Percentiles rank a stretch among this genome's conserved stretches.
These are phyloP conservation scores for Atalantia buxifolia DNA, from an alignment of 345 rosid genomes.

Conservation along the genomic window DNA sequence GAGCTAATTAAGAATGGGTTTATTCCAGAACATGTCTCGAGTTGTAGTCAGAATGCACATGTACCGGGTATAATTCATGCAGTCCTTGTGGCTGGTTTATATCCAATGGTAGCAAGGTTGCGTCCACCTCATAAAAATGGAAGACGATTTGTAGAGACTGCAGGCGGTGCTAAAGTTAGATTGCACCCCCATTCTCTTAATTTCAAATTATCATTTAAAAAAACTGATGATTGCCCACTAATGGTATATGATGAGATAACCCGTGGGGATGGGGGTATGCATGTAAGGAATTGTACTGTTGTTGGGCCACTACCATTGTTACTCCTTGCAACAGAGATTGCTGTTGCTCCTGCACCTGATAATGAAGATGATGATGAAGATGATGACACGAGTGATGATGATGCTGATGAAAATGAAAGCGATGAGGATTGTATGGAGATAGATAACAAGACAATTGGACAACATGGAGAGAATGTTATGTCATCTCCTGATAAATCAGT, in stretches of 20 bases:
- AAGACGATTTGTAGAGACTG: constrained; percentile 63
- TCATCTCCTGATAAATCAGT: constrained; percentile 77
- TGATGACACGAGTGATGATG: constrained; percentile 39
- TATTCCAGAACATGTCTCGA: constrained; percentile 54
- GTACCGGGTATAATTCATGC: constrained; percentile 79
- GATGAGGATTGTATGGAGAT: constrained; percentile 48
- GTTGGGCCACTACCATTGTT: constrained; percentile 73
- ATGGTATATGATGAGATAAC: constrained; percentile 79
- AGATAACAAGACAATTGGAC: constrained; percentile 25
- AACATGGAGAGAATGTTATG: constrained; percentile 45
- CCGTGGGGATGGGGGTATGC: constrained; percentile 80
- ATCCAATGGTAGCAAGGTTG: constrained; percentile 81
- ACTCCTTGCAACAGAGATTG: constrained; percentile 75
- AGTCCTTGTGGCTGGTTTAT: constrained; percentile 82
- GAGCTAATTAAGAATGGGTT: constrained; percentile 66
- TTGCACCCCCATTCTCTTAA: constrained; percentile 66
- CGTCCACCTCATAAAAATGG: constrained; percentile 43
- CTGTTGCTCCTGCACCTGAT: constrained; percentile 54
- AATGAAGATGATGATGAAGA: constrained; percentile 26
- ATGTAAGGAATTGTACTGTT: constrained; percentile 64
- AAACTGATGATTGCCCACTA: constrained; percentile 45
- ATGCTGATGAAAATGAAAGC: constrained; percentile 36
- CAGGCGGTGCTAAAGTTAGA: constrained; percentile 66
- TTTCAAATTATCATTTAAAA: constrained; percentile 40
- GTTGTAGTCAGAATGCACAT: constrained; percentile 60